A percentile compares a stretch with the other conserved stretches of the same genome.
Conservation (phyloP, 345 rosid genomes). For the Salix suchowensis region DNA sequence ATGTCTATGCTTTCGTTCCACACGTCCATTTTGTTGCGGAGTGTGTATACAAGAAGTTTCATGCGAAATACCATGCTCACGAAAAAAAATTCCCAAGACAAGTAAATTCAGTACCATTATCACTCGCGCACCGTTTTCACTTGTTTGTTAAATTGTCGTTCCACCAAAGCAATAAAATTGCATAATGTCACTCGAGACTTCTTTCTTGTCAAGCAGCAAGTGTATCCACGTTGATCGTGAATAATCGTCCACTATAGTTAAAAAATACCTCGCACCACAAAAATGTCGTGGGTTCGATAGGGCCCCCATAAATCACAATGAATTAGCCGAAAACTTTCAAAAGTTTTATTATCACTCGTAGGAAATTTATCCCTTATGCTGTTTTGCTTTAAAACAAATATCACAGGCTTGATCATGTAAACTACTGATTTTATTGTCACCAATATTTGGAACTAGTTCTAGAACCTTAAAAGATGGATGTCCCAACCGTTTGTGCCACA, state of each 20-base stretch:
- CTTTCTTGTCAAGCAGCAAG: conserved; percentile 7
- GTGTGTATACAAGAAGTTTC: conserved; percentile 3
- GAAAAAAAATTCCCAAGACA: not conserved
- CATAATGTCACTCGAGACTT: not conserved
- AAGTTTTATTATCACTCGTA: conserved; percentile 2
- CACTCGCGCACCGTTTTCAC: not conserved
- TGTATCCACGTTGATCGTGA: conserved; percentile 6
- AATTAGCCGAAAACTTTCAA: not conserved
- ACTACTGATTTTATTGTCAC: not conserved
- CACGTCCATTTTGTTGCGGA: conserved; percentile 13
- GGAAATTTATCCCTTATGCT: not conserved
- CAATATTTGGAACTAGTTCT: not conserved
- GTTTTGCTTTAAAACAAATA: conserved; percentile 12
- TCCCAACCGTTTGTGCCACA: conserved; percentile 13
- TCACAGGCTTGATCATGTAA: not conserved
- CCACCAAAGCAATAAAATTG: not conserved
- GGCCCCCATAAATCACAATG: not conserved
- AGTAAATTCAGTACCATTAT: conserved; percentile 10
- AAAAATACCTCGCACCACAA: not conserved
- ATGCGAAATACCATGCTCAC: not conserved
- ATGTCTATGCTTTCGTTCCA: conserved; percentile 11
- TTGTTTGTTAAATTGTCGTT: not conserved
- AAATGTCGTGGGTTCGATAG: not conserved
- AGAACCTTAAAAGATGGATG: not conserved
- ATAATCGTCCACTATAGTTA: conserved; percentile 22